Evolutionary conservation across 768 basidiomycete genomes (phyloP), one percentile per base, ranked within the genome.

Genomic region (Albatrellus ellisii): DNA sequence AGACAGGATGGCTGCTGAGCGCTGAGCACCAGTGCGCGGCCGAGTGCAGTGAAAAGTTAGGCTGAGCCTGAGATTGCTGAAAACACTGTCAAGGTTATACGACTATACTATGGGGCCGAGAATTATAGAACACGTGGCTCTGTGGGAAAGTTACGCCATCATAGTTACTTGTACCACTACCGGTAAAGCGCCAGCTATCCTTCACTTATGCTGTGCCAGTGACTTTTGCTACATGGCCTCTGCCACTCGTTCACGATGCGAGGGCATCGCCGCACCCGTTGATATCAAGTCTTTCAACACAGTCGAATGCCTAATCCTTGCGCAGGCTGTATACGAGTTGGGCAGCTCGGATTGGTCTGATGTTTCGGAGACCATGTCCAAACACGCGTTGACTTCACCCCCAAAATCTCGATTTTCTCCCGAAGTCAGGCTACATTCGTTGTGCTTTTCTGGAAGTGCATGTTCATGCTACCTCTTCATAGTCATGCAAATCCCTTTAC

Each of bases 271-370:
- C 46, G 12, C 39, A 14, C 10, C 21, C 22, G n/a, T 39, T 14
- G 11, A 33, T 11, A 15, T 36, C 7, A 26, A 33, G 32, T 10
- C 15, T 36, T 42, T 59, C 39, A 56, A 43, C 48, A 68, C 60
- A 37, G 56, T 83, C 41, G 88, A 92, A 61, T 68, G 74, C 43
- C 78, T 95, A 38, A 62, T 95, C 22, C 70, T 94, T 37, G 76
- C 89, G 2, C 91, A 95, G 61, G 79, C 87, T 0, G 79, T 87
- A 32, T 85, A 85, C 60, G 85, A 91, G 55, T 67, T 79, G 43
- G 89, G 90, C 11, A 65, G 75, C 26, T 61, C 69, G 35, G 68
- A 69, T 4, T 91, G 90, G 90, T 53, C 67, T 26, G 58, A 67
- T 5, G 74, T 92, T 7, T 69, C 82, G 17, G 69, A 70, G 32